Conservation (phyloP, 306 rosid species). For the Benincasa hispida region DNA sequence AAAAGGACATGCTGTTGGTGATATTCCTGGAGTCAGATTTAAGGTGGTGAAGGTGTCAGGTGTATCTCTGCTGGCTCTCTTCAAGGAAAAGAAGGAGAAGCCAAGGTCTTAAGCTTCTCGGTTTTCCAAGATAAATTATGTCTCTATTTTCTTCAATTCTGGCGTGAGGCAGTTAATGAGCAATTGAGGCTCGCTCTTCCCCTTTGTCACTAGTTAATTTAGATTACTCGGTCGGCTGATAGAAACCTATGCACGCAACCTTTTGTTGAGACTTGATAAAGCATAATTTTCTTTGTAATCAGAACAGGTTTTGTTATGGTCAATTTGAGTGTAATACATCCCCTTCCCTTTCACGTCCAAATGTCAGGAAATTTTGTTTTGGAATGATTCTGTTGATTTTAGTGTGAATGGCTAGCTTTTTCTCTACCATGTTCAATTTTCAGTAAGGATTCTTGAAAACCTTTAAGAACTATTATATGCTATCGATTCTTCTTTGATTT, state of each 20-base stretch:
- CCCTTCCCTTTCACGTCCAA: background rate
- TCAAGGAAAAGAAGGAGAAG: conserved; percentile 59
- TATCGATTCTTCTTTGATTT: background rate
- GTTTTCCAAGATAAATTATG: background rate
- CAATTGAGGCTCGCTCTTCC: background rate
- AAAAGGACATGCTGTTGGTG: conserved; percentile 53
- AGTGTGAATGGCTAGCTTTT: background rate
- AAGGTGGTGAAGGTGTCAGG: conserved; percentile 65
- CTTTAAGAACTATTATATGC: background rate
- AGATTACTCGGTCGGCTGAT: background rate
- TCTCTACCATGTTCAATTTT: background rate
- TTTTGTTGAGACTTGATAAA: background rate
- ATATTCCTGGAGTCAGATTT: conserved; percentile 58
- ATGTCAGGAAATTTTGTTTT: background rate
- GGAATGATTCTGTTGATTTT: background rate
- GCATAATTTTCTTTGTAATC: background rate
- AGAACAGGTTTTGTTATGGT: background rate
- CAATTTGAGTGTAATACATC: background rate
- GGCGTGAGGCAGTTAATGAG: background rate
- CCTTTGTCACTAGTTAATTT: background rate
- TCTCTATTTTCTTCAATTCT: background rate
- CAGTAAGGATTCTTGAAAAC: background rate
- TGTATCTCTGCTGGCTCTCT: conserved; percentile 49
- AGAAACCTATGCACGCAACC: background rate
- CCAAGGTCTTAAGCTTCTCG: conserved; percentile 35